A percentile compares a stretch with the other conserved stretches of the same genome.
Conservation (phyloP, 164 flowering plant genomes). For the Vitis riparia region DNA sequence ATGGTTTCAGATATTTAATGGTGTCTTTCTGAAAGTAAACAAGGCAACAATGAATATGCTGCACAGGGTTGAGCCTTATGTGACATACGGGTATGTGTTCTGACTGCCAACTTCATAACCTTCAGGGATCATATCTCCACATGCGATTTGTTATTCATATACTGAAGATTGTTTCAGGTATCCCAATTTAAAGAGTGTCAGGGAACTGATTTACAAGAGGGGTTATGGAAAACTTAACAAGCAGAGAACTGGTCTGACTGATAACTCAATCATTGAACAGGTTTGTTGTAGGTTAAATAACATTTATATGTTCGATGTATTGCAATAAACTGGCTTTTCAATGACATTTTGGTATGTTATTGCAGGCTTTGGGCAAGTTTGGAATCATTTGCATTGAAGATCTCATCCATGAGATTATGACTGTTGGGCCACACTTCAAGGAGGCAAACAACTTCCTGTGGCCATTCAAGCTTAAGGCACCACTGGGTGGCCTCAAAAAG, state of each 20-base stretch:
- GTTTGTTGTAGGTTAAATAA: conserved; percentile 15
- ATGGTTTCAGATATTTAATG: conserved; percentile 57
- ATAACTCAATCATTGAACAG: conserved; percentile 50
- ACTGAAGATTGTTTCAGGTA: conserved; percentile 27
- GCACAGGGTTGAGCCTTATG: conserved; percentile 65
- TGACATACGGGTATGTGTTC: conserved; percentile 50
- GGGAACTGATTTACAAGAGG: conserved; percentile 58
- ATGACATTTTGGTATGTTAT: not conserved
- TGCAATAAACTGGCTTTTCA: not conserved
- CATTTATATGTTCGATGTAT: not conserved
- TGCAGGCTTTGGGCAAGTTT: conserved; percentile 48
- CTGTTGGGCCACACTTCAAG: conserved; percentile 61
- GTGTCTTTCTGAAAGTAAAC: conserved; percentile 67
- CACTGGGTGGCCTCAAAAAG: conserved; percentile 49
- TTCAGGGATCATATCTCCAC: not conserved
- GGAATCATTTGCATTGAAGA: conserved; percentile 53
- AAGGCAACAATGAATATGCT: conserved; percentile 71
- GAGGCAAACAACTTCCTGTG: conserved; percentile 63
- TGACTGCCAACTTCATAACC: no score
- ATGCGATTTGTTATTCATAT: not conserved
- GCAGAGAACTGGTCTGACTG: conserved; percentile 54
- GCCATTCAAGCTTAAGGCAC: conserved; percentile 61
- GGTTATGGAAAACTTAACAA: conserved; percentile 52
- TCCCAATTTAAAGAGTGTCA: conserved; percentile 61
- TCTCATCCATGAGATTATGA: conserved; percentile 59